Conservation (phyloP, 176 grass and related monocot species). For the Aechmea fasciata region DNA sequence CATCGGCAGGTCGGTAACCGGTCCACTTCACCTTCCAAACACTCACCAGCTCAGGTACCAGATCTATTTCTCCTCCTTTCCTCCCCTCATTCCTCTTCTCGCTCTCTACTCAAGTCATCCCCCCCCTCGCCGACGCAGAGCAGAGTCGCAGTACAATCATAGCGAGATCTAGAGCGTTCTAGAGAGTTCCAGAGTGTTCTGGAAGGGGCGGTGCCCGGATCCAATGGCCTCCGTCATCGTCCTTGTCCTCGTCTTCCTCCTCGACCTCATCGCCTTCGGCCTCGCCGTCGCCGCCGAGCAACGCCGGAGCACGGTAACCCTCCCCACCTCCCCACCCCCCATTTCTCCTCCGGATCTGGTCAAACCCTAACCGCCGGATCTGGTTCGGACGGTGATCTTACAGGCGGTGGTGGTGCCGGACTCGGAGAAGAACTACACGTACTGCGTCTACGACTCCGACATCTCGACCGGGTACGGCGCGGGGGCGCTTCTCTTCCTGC, state of each 20-base stretch:
- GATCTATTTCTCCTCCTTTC: background rate
- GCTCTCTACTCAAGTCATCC: background rate
- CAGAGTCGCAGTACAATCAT: background rate
- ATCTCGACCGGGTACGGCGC: constrained; percentile 72
- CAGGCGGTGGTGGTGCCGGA: constrained; percentile 60
- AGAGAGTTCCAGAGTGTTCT: background rate
- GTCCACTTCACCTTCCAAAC: background rate
- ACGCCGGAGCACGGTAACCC: constrained; percentile 61
- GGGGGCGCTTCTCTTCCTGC: constrained; percentile 67
- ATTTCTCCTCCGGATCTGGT: background rate
- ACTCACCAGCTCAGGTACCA: background rate
- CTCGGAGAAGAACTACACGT: constrained; percentile 52
- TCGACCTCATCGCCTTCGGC: constrained; percentile 77
- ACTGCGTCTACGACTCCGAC: constrained; percentile 82
- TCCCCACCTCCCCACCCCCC: background rate
- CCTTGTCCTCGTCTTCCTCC: constrained; percentile 46
- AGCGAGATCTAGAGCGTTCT: background rate
- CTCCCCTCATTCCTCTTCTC: background rate
- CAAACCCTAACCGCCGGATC: background rate
- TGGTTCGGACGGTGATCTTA: background rate
- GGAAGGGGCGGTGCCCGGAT: background rate
- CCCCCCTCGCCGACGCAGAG: background rate
- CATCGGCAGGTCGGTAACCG: background rate
- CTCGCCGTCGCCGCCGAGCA: constrained; percentile 90
- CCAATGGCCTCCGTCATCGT: constrained; percentile 57